Evolutionary conservation across 2,329 filamentous ascomycete genomes (phyloP), one percentile per base, ranked within the genome.

Genomic region (Neofusicoccum sp.): DNA sequence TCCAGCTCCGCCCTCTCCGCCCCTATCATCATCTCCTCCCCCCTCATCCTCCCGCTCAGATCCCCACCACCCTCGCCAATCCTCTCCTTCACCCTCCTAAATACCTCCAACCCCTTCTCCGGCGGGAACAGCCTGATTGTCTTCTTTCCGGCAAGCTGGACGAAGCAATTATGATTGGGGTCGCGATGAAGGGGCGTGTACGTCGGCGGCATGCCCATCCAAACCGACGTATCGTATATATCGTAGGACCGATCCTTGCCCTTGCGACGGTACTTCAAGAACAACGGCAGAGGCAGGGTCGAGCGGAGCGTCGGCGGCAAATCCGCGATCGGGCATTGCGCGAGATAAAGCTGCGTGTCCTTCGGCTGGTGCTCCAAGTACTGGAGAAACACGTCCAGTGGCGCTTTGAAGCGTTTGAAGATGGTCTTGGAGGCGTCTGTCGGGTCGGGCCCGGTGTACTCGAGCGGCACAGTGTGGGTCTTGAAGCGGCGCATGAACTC

Each of bases 111-210:
- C 0, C 95, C 95, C 3, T 79, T 69, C 0, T 75, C 69, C 0
- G 92, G 91, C 4, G 80, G 76, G 61, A 93, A 80, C 11, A 97
- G 71, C n/a, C 92, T 82, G 14, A 97, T 79, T 0, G 78, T 72
- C 74, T 99, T 99, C 56, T 71, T 75, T 3, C 90, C 86, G 14
- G 85, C 85, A 11, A 98, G 74, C 74, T 99, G 95, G 47, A 90
- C 85, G 71, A 98, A 96, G 0, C 97, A 69, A 70, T 99, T 99
- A 0, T 91, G 91, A 68, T 98, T 98, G 0, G 95, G 95, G 69
- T 99, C 95, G 59, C 89, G 85, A 74, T 99, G 95, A 3, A 96
- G 79, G 3, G 95, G 92, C 0, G 95, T 97, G 67, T 91, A 92
- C 0, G 93, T 97, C 0, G 91, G 91, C 40, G 91, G 86, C 12